Conservation (phyloP, 352 stramenopile species). For the Pythium phragmiticola region DNA sequence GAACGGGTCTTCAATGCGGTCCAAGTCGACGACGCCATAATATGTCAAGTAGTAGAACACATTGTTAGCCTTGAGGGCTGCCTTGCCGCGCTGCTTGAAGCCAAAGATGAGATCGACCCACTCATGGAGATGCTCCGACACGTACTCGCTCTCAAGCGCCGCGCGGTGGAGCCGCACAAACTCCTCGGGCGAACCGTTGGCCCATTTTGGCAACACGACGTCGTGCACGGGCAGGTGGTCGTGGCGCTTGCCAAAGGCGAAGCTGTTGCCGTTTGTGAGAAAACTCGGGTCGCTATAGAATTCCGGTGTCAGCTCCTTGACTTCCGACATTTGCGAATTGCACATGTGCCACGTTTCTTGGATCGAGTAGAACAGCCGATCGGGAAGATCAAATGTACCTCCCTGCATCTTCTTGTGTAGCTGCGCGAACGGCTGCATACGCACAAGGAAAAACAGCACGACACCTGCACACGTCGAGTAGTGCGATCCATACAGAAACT, state of each 20-base stretch:
- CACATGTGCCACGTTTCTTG: slow-evolving; percentile 97
- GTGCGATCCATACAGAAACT: slow-evolving; percentile 91
- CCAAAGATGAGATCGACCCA: slow-evolving; percentile 99
- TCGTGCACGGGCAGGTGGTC: slow-evolving; percentile 75
- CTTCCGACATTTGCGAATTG: slow-evolving; percentile 96
- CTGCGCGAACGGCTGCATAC: slow-evolving; percentile 97
- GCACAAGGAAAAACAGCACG: slow-evolving; percentile 98
- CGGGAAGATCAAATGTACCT: slow-evolving; percentile 96
- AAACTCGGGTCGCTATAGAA: slow-evolving; percentile 96
- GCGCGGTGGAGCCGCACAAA: slow-evolving; percentile 96
- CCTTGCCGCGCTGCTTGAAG: slow-evolving; percentile 95
- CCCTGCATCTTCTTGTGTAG: slow-evolving; percentile 96
- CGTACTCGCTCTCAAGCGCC: slow-evolving; percentile 98
- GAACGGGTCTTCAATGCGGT: slow-evolving; percentile 94
- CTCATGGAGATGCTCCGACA: slow-evolving; percentile 95
- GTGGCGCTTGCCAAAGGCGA: slow-evolving; percentile 92
- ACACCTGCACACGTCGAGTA: slow-evolving; percentile 97
- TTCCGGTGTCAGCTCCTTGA: slow-evolving; percentile 99
- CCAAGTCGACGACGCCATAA: slow-evolving; percentile 95
- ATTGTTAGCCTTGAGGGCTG: slow-evolving; percentile 94
- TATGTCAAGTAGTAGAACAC: slow-evolving; percentile 95
- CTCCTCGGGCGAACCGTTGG: slow-evolving; percentile 90
- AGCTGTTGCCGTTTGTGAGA: slow-evolving; percentile 95
- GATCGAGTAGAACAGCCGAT: slow-evolving; percentile 97
- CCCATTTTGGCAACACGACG: slow-evolving; percentile 97